phyloP scores from a whole-genome alignment of 805 yeast genomes.

The Candida odintsovae region DNA sequence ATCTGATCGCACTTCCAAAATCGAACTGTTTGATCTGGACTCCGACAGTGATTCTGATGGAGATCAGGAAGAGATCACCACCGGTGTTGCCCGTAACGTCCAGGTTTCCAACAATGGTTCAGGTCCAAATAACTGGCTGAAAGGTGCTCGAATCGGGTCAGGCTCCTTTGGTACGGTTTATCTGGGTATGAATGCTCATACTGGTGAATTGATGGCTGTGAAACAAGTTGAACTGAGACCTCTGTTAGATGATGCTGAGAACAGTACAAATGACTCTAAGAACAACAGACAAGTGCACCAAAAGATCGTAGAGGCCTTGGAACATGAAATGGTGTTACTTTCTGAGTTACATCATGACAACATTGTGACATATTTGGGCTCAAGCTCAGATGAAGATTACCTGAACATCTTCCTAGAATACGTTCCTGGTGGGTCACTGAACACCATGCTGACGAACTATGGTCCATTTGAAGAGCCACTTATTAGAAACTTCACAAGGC shows the following conservation, averaged over 20 bases:
- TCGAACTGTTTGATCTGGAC: constrained; percentile 21
- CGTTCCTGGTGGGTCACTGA: constrained; percentile 70
- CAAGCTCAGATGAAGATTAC: constrained; percentile 63
- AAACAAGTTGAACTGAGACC: constrained; percentile 79
- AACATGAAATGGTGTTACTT: constrained; percentile 73
- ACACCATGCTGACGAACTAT: constrained; percentile 61
- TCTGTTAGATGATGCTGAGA: constrained; percentile 27
- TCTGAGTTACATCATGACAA: constrained; percentile 83
- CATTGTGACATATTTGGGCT: constrained; percentile 88
- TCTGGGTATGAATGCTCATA: constrained; percentile 82
- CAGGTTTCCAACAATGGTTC: constrained; percentile 17
- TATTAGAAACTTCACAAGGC: constrained; percentile 65
- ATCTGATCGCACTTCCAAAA: constrained; percentile 20
- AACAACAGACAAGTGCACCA: constrained; percentile 30
- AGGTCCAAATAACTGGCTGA: constrained; percentile 82
- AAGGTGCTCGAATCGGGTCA: constrained; percentile 89
- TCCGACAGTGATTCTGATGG: constrained; percentile 16
- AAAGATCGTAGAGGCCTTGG: constrained; percentile 72
- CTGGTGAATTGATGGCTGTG: constrained; percentile 96
- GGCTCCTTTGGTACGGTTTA: constrained; percentile 95
- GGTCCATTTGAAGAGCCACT: constrained; percentile 79
- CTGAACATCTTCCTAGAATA: constrained; percentile 78
- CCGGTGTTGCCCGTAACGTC: constrained; percentile 4
- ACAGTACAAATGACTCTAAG: constrained; percentile 21
- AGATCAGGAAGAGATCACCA: not conserved